Evolutionary conservation across 768 basidiomycete species (phyloP).

Genomic region (Neoboletus magnificus): DNA sequence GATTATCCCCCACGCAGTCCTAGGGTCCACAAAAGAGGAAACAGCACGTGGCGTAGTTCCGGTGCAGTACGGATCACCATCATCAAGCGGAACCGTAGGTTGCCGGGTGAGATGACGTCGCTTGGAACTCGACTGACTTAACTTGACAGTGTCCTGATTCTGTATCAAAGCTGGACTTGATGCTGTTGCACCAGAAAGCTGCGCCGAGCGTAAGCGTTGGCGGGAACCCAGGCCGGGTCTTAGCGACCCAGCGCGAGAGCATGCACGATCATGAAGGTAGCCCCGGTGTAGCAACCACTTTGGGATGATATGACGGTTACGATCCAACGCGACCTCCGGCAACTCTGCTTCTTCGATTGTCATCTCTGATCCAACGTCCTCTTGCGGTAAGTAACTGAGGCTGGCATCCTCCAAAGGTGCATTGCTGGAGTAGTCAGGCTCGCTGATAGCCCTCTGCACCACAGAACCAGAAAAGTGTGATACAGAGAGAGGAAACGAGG

Average conservation of each 20-base stretch:
- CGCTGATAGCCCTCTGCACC: constrained; percentile 28
- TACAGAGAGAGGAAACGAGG: constrained; percentile 16
- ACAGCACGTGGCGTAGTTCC: constrained; percentile 31
- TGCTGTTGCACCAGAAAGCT: constrained; percentile 51
- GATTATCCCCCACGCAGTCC: constrained; percentile 14
- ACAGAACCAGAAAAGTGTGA: constrained; percentile 26
- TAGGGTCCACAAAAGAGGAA: constrained; percentile 25
- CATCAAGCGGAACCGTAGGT: constrained; percentile 34
- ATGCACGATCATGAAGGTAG: constrained; percentile 45
- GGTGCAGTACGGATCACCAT: constrained; percentile 46
- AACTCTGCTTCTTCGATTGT: constrained; percentile 70
- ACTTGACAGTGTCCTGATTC: constrained; percentile 23
- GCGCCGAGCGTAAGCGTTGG: constrained; percentile 39
- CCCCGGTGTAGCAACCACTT: constrained; percentile 75
- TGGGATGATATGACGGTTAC: constrained; percentile 94
- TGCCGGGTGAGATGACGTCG: constrained; percentile 44
- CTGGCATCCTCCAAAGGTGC: neutral
- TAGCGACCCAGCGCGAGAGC: constrained; percentile 41
- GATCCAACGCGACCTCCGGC: constrained; percentile 91
- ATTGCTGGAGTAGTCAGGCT: constrained; percentile 13
- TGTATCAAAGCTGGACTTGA: constrained; percentile 69
- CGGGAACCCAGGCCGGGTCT: constrained; percentile 28
- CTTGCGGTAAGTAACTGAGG: constrained; percentile 18
- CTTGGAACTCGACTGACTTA: constrained; percentile 18
- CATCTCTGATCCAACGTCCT: constrained; percentile 42